Evolutionary conservation across 2,329 filamentous ascomycete genomes (phyloP), one percentile per base, ranked within the genome.

Genomic region (Blastomyces parvus): DNA sequence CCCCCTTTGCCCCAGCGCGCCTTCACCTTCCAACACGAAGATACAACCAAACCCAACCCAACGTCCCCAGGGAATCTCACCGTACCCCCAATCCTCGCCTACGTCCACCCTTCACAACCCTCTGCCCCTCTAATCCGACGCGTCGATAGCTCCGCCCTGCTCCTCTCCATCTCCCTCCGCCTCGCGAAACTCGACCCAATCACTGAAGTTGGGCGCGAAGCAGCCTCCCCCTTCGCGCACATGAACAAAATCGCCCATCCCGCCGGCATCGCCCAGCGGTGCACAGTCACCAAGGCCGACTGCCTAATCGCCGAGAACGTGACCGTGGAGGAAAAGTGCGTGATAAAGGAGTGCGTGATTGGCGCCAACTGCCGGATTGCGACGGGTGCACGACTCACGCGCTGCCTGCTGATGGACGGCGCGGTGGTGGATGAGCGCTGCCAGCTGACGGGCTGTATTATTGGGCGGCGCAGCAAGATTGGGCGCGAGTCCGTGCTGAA

Each of bases 401-500:
- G 92, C 67, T 97, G 93, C 75, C 77, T 97, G 58, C 79, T 97
- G 25, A 97, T 97, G 91, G 93, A 97, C 65, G 90, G 90, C 3
- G 92, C 90, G 0, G 86, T 90, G 8, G 83, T 99, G 14, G 92
- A 90, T 17, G 89, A 90, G 70, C 88, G 88, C 53, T 92, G 88
- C 71, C 91, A 91, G 74, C 80, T 97, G 60, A 94, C 89, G 0
- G 89, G 90, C 27, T 97, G 92, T 71, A 89, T 97, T 40, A 78
- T 97, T 50, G 94, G 94, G 4, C 85, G 88, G 71, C 80, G 90
- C 66, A 89, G 88, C 67, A 87, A 88, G 70, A 85, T 99, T 68
- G 92, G 93, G n/a, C 89, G 90, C 57, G 88, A 87, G 9, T 87
- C 83, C 6, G 83, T 86, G n/a, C 77, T 97, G 68, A 91, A 88